Base-by-base conservation (phyloP, 768 basidiomycete species). In the Crepidotus variabilis region DNA sequence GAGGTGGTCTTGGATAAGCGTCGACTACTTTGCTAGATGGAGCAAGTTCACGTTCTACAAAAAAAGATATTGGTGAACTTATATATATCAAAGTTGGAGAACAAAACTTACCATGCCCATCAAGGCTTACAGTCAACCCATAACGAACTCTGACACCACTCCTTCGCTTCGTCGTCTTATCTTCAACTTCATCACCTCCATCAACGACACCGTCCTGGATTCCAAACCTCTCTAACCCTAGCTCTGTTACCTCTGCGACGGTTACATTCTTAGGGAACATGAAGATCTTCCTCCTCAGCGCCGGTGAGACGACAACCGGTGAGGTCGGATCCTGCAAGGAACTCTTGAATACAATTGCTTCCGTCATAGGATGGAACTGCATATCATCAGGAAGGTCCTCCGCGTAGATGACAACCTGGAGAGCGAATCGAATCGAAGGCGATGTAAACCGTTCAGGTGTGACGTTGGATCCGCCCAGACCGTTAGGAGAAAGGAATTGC, bases 151-250 rank as follows among this genome's bases (percentile, higher is more conserved):
- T 80, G 8, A 82, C 71, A 6, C 82, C 77, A 66, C 92, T 96
- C 60, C 87, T 79, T 57, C 94, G 77, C 72, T 94, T 93, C 6
- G 82, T 78, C 33, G 86, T 76, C 68, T 96, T 94, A 67, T 98
- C 96, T 71, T 99, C 97, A 1, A 99, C 83, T 65, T 98, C 96
- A 69, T 99, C 97, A 1, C 97, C 97, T 1, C 97, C 97, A 69
- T 98, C 95, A 2, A 98, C 96, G 1, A 99, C 94, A n/a, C 95
- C 97, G 36, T 97, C 96, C 34, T 83, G 75, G 55, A 99, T 97
- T 2, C 97, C 97, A 66, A 98, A 98, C 56, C 94, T 75, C 66
- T 98, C 97, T 60, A 99, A 68, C 5, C 88, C 90, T 35, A 91
- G 77, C 69, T 99, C 97, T 36, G 97, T 93, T 13, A 95, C 94